Percentiles rank a stretch among this genome's conserved stretches.
phyloP scores from a whole-genome alignment of 768 basidiomycete species.

The Tricholoma furcatifolium region DNA sequence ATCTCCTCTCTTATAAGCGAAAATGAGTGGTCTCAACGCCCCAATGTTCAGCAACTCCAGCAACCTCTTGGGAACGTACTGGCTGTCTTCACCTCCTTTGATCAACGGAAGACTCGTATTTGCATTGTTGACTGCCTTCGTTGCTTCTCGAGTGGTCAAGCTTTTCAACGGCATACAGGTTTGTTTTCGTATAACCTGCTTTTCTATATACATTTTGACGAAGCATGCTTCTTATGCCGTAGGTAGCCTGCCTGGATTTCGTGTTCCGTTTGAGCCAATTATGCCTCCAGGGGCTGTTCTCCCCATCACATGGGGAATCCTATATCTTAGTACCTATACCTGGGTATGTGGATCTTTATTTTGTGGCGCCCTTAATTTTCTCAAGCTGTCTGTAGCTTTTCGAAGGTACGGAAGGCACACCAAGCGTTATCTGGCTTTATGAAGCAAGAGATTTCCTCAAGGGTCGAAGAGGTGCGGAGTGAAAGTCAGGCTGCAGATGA shows the following conservation, averaged over 20 bases:
- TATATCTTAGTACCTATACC: constrained; percentile 26
- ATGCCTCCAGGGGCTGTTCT: constrained; percentile 32
- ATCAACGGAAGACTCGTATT: neutral
- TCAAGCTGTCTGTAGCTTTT: constrained; percentile 20
- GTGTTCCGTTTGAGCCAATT: constrained; percentile 37
- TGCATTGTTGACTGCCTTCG: neutral
- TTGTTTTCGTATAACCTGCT: neutral
- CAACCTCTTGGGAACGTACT: neutral
- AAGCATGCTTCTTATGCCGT: constrained; percentile 11
- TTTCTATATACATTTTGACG: neutral
- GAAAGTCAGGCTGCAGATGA: neutral
- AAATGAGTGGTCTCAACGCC: too few relatives aligned
- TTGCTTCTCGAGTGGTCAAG: neutral
- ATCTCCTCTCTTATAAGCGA: too few relatives aligned
- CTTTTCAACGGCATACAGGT: neutral
- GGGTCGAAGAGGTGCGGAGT: constrained; percentile 25
- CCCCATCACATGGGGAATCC: constrained; percentile 42
- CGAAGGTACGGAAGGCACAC: constrained; percentile 24
- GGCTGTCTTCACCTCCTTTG: neutral
- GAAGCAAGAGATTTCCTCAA: constrained; percentile 30
- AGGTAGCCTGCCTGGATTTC: constrained; percentile 32
- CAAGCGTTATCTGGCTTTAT: constrained; percentile 32
- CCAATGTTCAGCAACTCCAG: too few relatives aligned
- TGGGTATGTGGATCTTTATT: neutral
- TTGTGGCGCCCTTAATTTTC: neutral